Evolutionary conservation across 2,329 filamentous ascomycete species (phyloP).

Genomic region (Colletotrichum cordylinicola): DNA sequence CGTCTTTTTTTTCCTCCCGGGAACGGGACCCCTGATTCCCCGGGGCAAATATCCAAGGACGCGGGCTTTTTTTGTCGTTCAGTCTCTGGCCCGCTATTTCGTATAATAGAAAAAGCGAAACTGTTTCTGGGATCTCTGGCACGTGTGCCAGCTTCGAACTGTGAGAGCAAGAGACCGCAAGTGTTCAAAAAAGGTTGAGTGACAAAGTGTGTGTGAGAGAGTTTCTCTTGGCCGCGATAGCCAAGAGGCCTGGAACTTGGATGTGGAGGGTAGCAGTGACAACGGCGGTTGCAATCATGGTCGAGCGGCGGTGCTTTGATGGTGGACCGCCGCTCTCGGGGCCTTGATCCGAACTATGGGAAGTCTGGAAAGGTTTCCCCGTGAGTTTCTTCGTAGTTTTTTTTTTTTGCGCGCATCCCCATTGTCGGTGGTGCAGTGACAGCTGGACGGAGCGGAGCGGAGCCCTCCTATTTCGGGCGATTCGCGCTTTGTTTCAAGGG

Average conservation of each 20-base stretch:
- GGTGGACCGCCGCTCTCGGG: background rate
- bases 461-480: constrained; percentile 20
- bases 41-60: background rate
- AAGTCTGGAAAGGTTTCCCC: background rate
- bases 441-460: constrained; percentile 19
- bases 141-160: background rate
- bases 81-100: background rate
- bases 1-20: background rate
- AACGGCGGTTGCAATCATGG: background rate
- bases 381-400: background rate
- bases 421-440: background rate
- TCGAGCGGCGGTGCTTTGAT: background rate
- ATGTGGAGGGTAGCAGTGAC: background rate
- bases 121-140: constrained; percentile 6
- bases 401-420: background rate
- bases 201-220: background rate
- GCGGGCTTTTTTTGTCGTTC: background rate
- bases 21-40: constrained; percentile 3
- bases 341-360: background rate
- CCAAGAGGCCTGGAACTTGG: background rate
- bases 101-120: constrained; percentile 20
- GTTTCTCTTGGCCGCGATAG: background rate
- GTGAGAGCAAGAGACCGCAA: background rate
- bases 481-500: constrained; percentile 15
- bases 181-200: background rate